These are phyloP conservation scores for Mikania micrantha DNA, from an alignment of 129 eudicot genomes.

Conservation along the genomic window DNA sequence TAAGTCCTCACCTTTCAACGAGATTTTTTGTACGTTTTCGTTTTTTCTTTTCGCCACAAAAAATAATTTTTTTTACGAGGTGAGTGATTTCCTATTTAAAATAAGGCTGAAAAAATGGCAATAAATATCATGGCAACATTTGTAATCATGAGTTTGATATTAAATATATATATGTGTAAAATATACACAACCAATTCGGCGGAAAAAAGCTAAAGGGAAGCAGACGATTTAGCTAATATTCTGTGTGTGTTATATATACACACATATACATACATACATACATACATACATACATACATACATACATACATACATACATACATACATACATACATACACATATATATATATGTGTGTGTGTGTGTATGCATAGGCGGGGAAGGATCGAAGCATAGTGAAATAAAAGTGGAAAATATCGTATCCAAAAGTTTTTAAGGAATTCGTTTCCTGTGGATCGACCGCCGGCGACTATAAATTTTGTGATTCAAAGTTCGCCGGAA, in stretches of 20 bases:
- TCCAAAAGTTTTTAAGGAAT: constrained; percentile 5
- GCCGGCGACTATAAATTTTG: not conserved
- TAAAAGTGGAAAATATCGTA: constrained; percentile 1
- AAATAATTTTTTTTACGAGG: not conserved
- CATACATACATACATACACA: too few relatives aligned
- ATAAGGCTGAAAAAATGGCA: not conserved
- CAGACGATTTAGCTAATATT: constrained; percentile 6
- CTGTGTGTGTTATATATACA: not conserved
- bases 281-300: not conserved
- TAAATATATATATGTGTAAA: not conserved
- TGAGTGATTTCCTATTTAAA: not conserved
- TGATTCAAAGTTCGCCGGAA: constrained; percentile 7
- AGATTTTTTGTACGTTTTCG: not conserved
- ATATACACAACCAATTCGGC: constrained; percentile 21
- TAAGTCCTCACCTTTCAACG: not conserved
- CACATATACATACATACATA: too few relatives aligned
- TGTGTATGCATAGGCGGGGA: not conserved
- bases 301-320: too few relatives aligned
- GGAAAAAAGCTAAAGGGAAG: constrained; percentile 20
- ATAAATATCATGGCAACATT: constrained; percentile 18
- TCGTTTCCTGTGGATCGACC: constrained; percentile 11
- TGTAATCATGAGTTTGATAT: constrained; percentile 23
- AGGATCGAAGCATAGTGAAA: not conserved
- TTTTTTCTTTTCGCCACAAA: not conserved
- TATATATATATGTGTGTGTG: not conserved